Evolutionary conservation across 805 yeast genomes (phyloP).

Genomic region (Suhomyces sp.): DNA sequence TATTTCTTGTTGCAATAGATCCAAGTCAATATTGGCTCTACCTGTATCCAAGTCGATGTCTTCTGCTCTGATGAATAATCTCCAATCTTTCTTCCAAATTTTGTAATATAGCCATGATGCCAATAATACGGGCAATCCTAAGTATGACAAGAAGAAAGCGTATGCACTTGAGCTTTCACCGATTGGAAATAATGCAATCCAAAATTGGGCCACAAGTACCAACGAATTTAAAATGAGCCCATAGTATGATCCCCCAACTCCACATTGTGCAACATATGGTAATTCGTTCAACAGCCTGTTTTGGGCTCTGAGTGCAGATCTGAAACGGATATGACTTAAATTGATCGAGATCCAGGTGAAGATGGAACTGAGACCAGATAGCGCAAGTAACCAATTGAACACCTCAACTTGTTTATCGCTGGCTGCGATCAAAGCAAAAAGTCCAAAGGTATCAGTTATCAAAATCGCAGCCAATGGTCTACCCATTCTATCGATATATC

Average conservation of each 20-base stretch:
- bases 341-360: slow-evolving; percentile 66
- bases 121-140: slow-evolving; percentile 34
- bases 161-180: slow-evolving; percentile 36
- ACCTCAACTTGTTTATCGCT: slow-evolving; percentile 48
- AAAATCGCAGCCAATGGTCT: slow-evolving; percentile 61
- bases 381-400: slow-evolving; percentile 63
- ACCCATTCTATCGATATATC: slow-evolving; percentile 63
- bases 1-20: slow-evolving; percentile 33
- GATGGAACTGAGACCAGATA: slow-evolving; percentile 61
- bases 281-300: slow-evolving; percentile 47
- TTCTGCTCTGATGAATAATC: slow-evolving; percentile 24
- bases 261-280: slow-evolving; percentile 52
- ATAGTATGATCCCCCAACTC: slow-evolving; percentile 53
- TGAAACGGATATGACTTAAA: slow-evolving; percentile 58
- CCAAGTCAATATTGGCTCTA: slow-evolving; percentile 32
- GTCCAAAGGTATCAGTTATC: slow-evolving; percentile 52
- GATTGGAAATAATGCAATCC: slow-evolving; percentile 64
- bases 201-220: slow-evolving; percentile 59
- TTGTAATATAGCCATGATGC: slow-evolving; percentile 32
- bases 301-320: slow-evolving; percentile 57
- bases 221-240: slow-evolving; percentile 50
- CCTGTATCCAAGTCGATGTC: slow-evolving; percentile 38
- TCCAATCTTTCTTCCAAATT: slow-evolving; percentile 27
- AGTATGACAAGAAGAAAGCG: slow-evolving; percentile 30
- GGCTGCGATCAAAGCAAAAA: slow-evolving; percentile 64